Evolutionary conservation across 805 yeast genomes (phyloP), one percentile per base, ranked within the genome.

Genomic region (Nakazawaea peltata): DNA sequence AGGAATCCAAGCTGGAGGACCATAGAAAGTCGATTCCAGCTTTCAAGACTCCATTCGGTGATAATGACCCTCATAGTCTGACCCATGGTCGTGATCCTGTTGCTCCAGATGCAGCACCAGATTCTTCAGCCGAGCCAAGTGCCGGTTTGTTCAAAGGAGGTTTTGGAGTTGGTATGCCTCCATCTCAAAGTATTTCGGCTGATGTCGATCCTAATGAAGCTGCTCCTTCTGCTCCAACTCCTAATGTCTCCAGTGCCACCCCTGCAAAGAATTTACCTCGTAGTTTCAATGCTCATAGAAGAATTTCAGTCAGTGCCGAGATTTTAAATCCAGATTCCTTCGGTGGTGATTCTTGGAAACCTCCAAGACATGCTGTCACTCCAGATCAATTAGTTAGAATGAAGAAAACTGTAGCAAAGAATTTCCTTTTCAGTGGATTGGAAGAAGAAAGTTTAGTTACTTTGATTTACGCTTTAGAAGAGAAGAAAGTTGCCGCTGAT

Each of bases 271-370:
- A 63, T 41, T 59, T 76, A 39, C 85, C 83, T 26, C 56, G 67
- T 38, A 67, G 73, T 34, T 81, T 80, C 57, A 82, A 79, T 54
- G 86, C 84, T 35, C 73, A 78, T 54, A 76, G 96, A 64, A 77
- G 97, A 63, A 82, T 87, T 3, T 81, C 94, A 15, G 96, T 87
- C 11, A 76, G 87, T 37, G 96, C 95, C 4, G 97, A 87, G 59
- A 81, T 92, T 2, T 56, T 82, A 48, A 80, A 82, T 51, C 94
- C 92, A 5, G 77, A 76, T 41, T 74, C 71, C 23, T 77, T 82
- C 49, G 65, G 66, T 36, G 67, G 73, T 23, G 82, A 76, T 49
- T 68, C 74, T 35, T 81, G 88, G 88, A 71, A 64, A 42, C 81
- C 84, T 5, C 88, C 90, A 9, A 75, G 68, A 33, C 77, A 76